A percentile compares a stretch with the other conserved stretches of the same genome.
Conservation (phyloP, 148 eudicot species). For the Chenopodium suecicum region DNA sequence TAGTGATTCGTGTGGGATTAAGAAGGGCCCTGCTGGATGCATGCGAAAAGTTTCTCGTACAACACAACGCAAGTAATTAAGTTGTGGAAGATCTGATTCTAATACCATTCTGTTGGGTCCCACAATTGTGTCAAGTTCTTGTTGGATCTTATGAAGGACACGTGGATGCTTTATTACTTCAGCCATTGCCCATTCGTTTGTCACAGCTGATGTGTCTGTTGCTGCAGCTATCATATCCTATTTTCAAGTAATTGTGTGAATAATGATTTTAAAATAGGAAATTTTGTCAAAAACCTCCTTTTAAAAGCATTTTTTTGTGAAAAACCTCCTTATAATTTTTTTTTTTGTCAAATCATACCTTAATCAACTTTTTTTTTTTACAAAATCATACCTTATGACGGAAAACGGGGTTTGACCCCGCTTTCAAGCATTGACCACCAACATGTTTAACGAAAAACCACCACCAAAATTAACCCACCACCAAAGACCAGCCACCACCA, state of each 20-base stretch:
- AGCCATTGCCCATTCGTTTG: conserved; percentile 98
- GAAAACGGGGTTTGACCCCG: too few relatives aligned
- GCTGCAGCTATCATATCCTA: conserved; percentile 99
- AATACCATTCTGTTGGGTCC: conserved; percentile 69
- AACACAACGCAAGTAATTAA: conserved; percentile 82
- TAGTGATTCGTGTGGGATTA: conserved; percentile 85
- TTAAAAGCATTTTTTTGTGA: too few relatives aligned
- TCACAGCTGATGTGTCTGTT: conserved; percentile 94
- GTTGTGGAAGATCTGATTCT: conserved; percentile 70
- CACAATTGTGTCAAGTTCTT: conserved; percentile 70
- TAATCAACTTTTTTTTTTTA: too few relatives aligned
- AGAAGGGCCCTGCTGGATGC: conserved; percentile 96
- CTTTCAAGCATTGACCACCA: too few relatives aligned
- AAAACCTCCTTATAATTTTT: too few relatives aligned
- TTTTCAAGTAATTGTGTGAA: not conserved
- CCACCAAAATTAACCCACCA: too few relatives aligned
- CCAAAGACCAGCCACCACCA: too few relatives aligned
- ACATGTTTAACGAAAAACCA: too few relatives aligned
- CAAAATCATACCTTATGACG: too few relatives aligned
- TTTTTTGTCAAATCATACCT: too few relatives aligned
- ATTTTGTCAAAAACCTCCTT: too few relatives aligned
- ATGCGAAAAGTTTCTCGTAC: conserved; percentile 88
- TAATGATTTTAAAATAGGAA: too few relatives aligned
- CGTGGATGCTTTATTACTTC: conserved; percentile 90
- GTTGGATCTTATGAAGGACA: conserved; percentile 63